phyloP scores from a whole-genome alignment of 257 asterid genomes.

The Solanum arcanum region DNA sequence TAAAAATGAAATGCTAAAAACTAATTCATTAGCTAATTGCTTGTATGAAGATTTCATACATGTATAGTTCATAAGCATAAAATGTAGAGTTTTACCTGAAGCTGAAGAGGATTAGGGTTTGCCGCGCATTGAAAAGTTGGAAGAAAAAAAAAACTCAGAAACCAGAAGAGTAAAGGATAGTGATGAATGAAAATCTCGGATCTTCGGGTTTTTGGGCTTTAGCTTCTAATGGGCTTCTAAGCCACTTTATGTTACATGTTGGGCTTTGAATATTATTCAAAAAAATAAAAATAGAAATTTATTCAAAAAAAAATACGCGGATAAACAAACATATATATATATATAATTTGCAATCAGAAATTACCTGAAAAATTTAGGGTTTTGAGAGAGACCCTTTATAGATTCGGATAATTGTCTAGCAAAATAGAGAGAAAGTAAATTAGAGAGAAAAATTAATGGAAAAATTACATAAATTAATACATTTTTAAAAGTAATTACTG shows the following conservation, averaged over 20 bases:
- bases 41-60: not conserved
- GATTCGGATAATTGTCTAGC: constrained; percentile 23
- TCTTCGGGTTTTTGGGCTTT: not conserved
- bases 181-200: not conserved
- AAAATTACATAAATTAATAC: too few species aligned
- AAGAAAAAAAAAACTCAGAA: not conserved
- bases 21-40: not conserved
- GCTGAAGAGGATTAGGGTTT: not conserved
- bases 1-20: not conserved
- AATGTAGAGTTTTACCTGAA: not conserved
- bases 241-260: not conserved
- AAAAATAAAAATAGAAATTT: too few species aligned
- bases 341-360: not conserved
- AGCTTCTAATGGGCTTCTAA: not conserved
- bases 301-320: too few species aligned
- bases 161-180: not conserved
- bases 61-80: not conserved
- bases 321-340: too few species aligned
- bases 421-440: too few species aligned
- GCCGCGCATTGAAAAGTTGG: not conserved
- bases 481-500: too few species aligned
- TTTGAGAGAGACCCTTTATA: not conserved
- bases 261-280: not conserved
- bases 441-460: too few species aligned
- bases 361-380: constrained; percentile 20